Evolutionary conservation across 2,329 filamentous ascomycete species (phyloP).

Genomic region (Rutstroemia sp.): DNA sequence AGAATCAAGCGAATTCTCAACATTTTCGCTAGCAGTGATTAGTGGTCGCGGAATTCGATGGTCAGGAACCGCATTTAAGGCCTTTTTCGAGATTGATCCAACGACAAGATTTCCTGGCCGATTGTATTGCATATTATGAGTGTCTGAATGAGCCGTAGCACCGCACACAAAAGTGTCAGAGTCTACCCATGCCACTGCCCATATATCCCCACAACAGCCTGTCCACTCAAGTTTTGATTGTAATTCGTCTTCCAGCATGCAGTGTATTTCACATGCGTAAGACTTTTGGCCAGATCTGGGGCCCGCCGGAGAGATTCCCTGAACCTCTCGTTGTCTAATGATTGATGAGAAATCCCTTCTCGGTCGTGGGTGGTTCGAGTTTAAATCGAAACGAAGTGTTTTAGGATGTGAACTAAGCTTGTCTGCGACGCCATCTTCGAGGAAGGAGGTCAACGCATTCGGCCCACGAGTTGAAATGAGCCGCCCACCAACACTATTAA

Average conservation of each 20-base stretch:
- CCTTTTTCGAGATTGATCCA: slow-evolving; percentile 39
- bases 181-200: slow-evolving; percentile 50
- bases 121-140: slow-evolving; percentile 59
- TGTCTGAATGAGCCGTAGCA: slow-evolving; percentile 54
- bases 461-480: slow-evolving; percentile 47
- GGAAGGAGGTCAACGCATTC: slow-evolving; percentile 14
- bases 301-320: slow-evolving; percentile 15
- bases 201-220: slow-evolving; percentile 54
- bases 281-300: slow-evolving; percentile 14
- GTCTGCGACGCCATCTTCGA: slow-evolving; percentile 14
- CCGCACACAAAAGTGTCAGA: slow-evolving; percentile 49
- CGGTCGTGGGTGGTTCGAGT: background rate
- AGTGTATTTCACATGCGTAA: slow-evolving; percentile 17
- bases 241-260: slow-evolving; percentile 42
- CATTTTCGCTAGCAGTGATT: slow-evolving; percentile 34
- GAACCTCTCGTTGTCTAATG: slow-evolving; percentile 22
- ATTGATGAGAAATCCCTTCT: slow-evolving; percentile 11
- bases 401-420: background rate
- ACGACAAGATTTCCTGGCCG: slow-evolving; percentile 55
- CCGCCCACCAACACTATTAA: slow-evolving; percentile 39
- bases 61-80: slow-evolving; percentile 44
- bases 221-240: slow-evolving; percentile 47
- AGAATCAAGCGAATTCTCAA: slow-evolving; percentile 47
- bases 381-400: slow-evolving; percentile 3
- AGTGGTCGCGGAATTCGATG: slow-evolving; percentile 50